Percentiles rank a stretch among this genome's conserved stretches.
These are phyloP conservation scores for Globisporangium nodosum DNA, from an alignment of 352 stramenopile genomes.

Conservation along the genomic window DNA sequence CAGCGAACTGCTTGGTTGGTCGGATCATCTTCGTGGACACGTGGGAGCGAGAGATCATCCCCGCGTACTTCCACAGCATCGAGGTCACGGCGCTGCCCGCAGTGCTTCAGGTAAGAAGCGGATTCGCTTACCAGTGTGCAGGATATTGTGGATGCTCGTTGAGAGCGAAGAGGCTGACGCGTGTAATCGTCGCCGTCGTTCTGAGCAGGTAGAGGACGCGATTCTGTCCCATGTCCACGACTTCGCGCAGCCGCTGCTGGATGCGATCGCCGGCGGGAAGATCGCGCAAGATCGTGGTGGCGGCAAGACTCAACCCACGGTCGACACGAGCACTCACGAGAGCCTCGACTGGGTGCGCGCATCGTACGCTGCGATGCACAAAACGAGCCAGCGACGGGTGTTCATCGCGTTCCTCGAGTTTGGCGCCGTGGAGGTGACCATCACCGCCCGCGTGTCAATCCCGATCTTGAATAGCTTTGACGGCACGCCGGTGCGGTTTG, in stretches of 20 bases:
- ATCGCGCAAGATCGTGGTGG: not conserved
- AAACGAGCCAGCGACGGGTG: conserved; percentile 46
- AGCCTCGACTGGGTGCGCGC: conserved; percentile 5
- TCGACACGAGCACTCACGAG: not conserved
- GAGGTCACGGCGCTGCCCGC: conserved; percentile 51
- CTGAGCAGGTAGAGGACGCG: conserved; percentile 46
- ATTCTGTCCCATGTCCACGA: conserved; percentile 39
- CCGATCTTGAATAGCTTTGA: conserved; percentile 81
- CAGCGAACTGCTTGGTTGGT: conserved; percentile 24
- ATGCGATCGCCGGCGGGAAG: conserved; percentile 17
- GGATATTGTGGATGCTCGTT: not conserved
- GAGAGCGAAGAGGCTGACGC: not conserved
- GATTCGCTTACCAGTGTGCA: not conserved
- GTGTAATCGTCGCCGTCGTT: not conserved
- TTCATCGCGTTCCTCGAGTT: conserved; percentile 62
- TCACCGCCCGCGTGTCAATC: conserved; percentile 74
- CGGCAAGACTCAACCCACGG: not conserved
- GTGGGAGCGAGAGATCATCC: conserved; percentile 30
- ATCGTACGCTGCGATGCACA: conserved; percentile 12
- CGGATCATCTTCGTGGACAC: conserved; percentile 60
- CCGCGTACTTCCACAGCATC: conserved; percentile 65
- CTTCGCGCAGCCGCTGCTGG: conserved; percentile 39
- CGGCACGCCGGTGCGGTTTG: conserved; percentile 66
- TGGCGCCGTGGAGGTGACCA: conserved; percentile 48
- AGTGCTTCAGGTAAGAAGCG: conserved; percentile 51